Evolutionary conservation across 1,284 basidiomycete species (phyloP).

Genomic region (Leccinum fuscescens): DNA sequence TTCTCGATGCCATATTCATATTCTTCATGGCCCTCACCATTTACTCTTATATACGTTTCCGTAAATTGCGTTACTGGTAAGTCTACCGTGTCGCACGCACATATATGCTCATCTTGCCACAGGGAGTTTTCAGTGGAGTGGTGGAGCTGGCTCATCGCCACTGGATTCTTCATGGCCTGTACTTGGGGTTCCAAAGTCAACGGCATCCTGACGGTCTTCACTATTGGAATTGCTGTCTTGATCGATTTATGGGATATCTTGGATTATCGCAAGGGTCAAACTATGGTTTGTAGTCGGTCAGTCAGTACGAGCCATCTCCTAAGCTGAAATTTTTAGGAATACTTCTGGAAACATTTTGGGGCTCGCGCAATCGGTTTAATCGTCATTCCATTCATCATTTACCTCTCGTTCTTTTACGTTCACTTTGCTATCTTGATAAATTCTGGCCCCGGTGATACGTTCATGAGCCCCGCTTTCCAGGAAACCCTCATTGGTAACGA

Average conservation of each 20-base stretch:
- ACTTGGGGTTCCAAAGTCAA: conserved; percentile 99
- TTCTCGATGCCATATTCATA: conserved; percentile 92
- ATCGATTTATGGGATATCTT: conserved; percentile 95
- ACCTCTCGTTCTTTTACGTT: conserved; percentile 95
- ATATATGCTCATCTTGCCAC: background rate
- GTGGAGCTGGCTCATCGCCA: conserved; percentile 94
- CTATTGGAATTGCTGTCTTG: conserved; percentile 88
- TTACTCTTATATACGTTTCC: conserved; percentile 94
- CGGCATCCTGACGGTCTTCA: conserved; percentile 88
- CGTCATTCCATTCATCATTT: conserved; percentile 83
- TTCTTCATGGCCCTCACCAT: conserved; percentile 96
- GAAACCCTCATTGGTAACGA: conserved; percentile 94
- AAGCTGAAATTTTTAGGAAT: conserved; percentile 54
- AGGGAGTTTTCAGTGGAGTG: conserved; percentile 86
- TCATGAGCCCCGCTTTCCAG: conserved; percentile 99
- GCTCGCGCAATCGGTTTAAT: conserved; percentile 90
- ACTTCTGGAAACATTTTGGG: conserved; percentile 87
- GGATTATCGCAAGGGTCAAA: conserved; percentile 81
- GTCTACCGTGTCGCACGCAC: conserved; percentile 25
- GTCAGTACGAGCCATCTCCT: background rate
- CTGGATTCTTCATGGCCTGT: conserved; percentile 91
- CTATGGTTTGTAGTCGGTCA: conserved; percentile 62
- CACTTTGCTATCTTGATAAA: conserved; percentile 91
- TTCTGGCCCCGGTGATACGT: conserved; percentile 91
- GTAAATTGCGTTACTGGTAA: conserved; percentile 88